Conservation (phyloP, 78 protist species). For the Chrysochromulina parva region DNA sequence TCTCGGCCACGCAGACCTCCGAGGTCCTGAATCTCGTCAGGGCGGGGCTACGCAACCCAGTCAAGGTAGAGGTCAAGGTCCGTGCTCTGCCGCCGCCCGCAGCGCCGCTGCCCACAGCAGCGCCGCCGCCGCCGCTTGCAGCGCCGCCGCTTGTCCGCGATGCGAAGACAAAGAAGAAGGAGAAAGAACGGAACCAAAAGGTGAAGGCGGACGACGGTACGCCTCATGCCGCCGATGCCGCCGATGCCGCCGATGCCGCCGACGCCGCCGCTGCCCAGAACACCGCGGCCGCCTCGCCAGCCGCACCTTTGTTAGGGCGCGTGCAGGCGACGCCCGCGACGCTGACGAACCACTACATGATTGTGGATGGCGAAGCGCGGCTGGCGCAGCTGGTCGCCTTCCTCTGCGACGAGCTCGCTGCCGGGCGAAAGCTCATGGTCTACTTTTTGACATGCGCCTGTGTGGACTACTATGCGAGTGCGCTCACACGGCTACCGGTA, state of each 20-base stretch:
- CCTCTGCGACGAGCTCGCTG: background rate
- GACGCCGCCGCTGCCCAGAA: background rate
- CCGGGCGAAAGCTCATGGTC: constrained; percentile 46
- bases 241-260: background rate
- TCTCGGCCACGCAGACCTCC: constrained; percentile 54
- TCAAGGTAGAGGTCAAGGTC: constrained; percentile 13
- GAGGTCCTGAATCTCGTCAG: constrained; percentile 39
- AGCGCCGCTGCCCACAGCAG: background rate
- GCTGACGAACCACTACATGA: background rate
- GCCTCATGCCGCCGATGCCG: too few relatives aligned
- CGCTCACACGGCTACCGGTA: background rate
- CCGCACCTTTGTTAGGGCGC: background rate
- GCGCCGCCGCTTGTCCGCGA: too few relatives aligned
- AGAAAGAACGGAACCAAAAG: too few relatives aligned
- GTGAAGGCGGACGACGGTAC: too few relatives aligned
- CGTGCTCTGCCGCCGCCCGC: background rate
- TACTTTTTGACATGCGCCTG: constrained; percentile 86
- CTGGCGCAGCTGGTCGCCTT: constrained; percentile 36
- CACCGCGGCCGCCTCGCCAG: background rate
- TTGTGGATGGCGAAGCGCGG: background rate
- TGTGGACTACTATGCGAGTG: constrained; percentile 74
- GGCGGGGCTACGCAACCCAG: constrained; percentile 63
- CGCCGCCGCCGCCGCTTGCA: background rate
- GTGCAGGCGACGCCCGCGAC: background rate
- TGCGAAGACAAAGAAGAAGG: too few relatives aligned